A percentile compares a stretch with the other conserved stretches of the same genome.
Evolutionary conservation across 192 early-diverging fungal genomes (phyloP).

Genomic region (Entophlyctis luteolus): DNA sequence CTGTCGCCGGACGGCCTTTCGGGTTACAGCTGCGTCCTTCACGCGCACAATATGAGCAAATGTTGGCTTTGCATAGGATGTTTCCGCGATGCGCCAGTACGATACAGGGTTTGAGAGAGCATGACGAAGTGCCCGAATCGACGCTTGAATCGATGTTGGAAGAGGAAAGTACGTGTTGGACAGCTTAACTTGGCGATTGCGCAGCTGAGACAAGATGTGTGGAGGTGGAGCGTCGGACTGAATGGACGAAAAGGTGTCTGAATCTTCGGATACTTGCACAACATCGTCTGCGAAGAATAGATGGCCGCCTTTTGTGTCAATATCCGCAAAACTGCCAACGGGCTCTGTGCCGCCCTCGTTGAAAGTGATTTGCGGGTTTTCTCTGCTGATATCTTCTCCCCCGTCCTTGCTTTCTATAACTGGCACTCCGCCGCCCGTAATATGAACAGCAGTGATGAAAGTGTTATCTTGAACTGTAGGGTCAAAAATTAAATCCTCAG

Average conservation of each 20-base stretch:
- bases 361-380: neutral
- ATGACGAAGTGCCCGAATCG: slow-evolving; percentile 43
- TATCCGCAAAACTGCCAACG: neutral
- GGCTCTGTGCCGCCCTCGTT: neutral
- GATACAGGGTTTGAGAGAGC: slow-evolving; percentile 43
- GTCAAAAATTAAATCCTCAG: no score
- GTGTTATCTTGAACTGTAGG: slow-evolving; percentile 39
- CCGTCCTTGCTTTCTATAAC: neutral
- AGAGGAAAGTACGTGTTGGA: neutral
- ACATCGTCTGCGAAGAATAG: no score
- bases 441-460: slow-evolving; percentile 57
- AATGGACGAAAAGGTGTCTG: neutral
- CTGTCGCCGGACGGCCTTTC: neutral
- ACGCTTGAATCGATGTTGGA: slow-evolving; percentile 37
- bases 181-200: neutral
- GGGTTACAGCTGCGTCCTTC: neutral
- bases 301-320: no score
- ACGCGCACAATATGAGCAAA: slow-evolving; percentile 19
- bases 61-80: slow-evolving; percentile 37
- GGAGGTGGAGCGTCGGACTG: neutral
- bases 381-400: neutral
- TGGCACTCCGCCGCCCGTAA: slow-evolving; percentile 30
- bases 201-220: neutral
- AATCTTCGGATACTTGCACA: neutral
- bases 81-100: slow-evolving; percentile 38